These are phyloP conservation scores for Epichloe sibirici DNA, from an alignment of 2,329 filamentous ascomycete genomes.

Conservation along the genomic window DNA sequence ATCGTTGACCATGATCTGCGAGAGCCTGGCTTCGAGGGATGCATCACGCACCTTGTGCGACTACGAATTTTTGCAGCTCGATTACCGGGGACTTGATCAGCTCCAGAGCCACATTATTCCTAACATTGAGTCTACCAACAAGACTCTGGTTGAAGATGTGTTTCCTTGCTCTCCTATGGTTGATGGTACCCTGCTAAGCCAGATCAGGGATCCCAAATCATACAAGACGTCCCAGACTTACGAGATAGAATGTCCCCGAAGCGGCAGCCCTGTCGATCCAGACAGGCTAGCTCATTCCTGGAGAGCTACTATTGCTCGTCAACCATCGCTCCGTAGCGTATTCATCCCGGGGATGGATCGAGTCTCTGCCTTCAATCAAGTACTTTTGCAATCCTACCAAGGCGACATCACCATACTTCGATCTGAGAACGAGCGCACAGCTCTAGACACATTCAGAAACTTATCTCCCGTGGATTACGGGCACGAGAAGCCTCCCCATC, in stretches of 20 bases:
- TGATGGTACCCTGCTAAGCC: constrained; percentile 20
- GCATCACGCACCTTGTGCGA: not conserved
- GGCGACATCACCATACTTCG: not conserved
- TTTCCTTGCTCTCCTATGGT: constrained; percentile 22
- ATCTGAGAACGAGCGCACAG: not conserved
- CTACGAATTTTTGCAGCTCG: constrained; percentile 1
- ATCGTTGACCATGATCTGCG: not conserved
- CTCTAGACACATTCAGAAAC: not conserved
- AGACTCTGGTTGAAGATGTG: constrained; percentile 16
- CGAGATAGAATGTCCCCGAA: not conserved
- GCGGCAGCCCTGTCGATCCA: not conserved
- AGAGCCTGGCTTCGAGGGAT: too few species aligned
- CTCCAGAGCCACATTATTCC: constrained; percentile 1
- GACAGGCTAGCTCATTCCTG: constrained; percentile 6
- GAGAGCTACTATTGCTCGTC: constrained; percentile 5
- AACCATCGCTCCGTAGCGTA: constrained; percentile 7
- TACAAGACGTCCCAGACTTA: constrained; percentile 2
- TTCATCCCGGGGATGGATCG: constrained; percentile 5
- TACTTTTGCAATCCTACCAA: not conserved
- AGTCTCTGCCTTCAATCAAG: constrained; percentile 3
- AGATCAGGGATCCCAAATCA: constrained; percentile 4
- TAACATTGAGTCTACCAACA: constrained; percentile 3
- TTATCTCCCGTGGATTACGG: not conserved
- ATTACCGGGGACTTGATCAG: constrained; percentile 5
- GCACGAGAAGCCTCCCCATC: not conserved